A percentile compares a stretch with the other conserved stretches of the same genome.
These are phyloP conservation scores for Podaxis sp. DNA, from an alignment of 768 basidiomycete genomes.

Conservation along the genomic window DNA sequence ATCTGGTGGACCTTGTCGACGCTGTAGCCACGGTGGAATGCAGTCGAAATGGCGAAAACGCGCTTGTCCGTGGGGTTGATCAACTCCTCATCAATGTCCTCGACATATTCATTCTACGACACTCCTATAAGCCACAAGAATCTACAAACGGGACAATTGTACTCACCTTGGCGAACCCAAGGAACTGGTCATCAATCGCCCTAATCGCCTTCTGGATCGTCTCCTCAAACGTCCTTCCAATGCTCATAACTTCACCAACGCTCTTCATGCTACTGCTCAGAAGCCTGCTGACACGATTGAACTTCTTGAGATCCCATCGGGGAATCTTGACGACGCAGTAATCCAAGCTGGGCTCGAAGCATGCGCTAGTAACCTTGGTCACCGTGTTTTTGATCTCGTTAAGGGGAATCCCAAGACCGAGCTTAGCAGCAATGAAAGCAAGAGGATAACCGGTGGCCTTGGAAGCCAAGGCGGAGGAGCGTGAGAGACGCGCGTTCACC, in stretches of 20 bases:
- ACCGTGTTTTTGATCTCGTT: slow-evolving; percentile 98
- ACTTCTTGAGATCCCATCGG: slow-evolving; percentile 99
- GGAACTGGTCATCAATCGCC: slow-evolving; percentile 93
- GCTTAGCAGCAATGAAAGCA: slow-evolving; percentile 97
- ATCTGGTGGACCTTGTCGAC: slow-evolving; percentile 97
- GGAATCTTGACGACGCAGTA: slow-evolving; percentile 99
- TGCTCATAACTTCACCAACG: slow-evolving; percentile 99
- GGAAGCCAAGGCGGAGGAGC: slow-evolving; percentile 96
- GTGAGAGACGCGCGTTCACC: slow-evolving; percentile 95
- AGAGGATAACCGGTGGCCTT: slow-evolving; percentile 98
- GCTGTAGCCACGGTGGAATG: slow-evolving; percentile 89
- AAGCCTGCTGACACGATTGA: slow-evolving; percentile 86
- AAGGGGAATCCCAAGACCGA: slow-evolving; percentile 94
- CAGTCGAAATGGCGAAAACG: slow-evolving; percentile 93
- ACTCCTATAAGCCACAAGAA: background rate
- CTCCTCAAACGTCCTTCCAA: slow-evolving; percentile 97
- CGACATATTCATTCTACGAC: slow-evolving; percentile 77
- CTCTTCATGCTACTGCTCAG: slow-evolving; percentile 98
- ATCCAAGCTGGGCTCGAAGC: slow-evolving; percentile 97
- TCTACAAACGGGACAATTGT: background rate
- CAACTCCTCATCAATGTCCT: slow-evolving; percentile 91
- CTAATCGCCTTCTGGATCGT: slow-evolving; percentile 98
- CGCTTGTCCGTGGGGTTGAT: slow-evolving; percentile 95
- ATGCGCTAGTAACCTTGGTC: slow-evolving; percentile 93
- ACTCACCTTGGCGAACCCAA: slow-evolving; percentile 81